A percentile compares a stretch with the other conserved stretches of the same genome.
Evolutionary conservation across 1,139 yeast species (phyloP).

Genomic region (Nakaseomyces nivariensis): DNA sequence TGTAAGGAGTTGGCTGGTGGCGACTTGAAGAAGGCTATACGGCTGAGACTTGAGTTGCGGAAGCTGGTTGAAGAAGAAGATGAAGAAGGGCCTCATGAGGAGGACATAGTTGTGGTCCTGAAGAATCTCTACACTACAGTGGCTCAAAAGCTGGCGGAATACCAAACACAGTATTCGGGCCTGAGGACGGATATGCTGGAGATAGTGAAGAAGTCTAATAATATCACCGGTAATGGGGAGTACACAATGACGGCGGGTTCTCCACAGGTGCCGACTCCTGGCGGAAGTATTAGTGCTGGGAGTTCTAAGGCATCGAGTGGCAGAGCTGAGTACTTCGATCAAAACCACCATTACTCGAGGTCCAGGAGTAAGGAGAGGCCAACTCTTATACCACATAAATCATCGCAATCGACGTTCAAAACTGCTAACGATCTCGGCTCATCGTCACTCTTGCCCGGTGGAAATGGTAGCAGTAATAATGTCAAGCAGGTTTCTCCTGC

Average conservation of each 20-base stretch:
- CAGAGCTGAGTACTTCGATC: constrained; percentile 2
- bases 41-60: constrained; percentile 36
- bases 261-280: background rate
- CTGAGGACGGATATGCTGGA: constrained; percentile 25
- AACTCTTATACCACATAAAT: background rate
- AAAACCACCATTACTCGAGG: background rate
- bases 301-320: background rate
- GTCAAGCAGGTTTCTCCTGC: constrained; percentile 15
- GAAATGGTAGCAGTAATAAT: background rate
- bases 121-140: constrained; percentile 21
- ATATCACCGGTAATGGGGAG: background rate
- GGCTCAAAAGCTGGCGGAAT: constrained; percentile 22
- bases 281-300: background rate
- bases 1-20: constrained; percentile 48
- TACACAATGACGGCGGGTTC: background rate
- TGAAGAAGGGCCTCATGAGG: constrained; percentile 11
- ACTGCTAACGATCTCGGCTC: background rate
- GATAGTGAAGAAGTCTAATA: constrained; percentile 16
- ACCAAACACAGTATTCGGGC: constrained; percentile 23
- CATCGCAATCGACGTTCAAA: background rate
- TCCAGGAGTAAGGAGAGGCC: constrained; percentile 3
- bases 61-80: constrained; percentile 21
- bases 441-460: background rate
- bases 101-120: constrained; percentile 18
- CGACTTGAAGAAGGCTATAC: constrained; percentile 36